Evolutionary conservation across 2,329 filamentous ascomycete species (phyloP), one percentile per base, ranked within the genome.

Genomic region (Leptographium radiaticola): DNA sequence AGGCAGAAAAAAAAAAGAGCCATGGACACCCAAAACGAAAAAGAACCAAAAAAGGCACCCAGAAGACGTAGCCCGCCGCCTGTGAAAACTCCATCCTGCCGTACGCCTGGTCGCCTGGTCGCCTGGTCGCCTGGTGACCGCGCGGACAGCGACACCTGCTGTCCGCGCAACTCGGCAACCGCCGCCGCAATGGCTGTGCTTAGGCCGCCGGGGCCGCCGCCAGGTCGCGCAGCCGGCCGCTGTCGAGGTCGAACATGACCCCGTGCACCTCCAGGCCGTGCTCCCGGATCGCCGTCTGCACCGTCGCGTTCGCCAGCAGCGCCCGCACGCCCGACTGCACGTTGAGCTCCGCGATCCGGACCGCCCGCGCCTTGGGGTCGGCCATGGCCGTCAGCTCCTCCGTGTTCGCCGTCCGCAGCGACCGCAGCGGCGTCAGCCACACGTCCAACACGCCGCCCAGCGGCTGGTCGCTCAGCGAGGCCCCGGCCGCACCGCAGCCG

Each of bases 261-360:
- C 87, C 88, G 66, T 93, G 87, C 7, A 94, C 77, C 67, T 84
- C 71, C 44, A 95, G 68, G 1, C 83, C 85, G 33, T 86, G 74
- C 61, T 88, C 81, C 59, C 72, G 67, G 56, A 89, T 79, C 31
- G 86, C 87, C 57, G 87, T 83, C 62, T 82, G 75, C 34, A 94
- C 76, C 30, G 79, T 76, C 50, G 75, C 72, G 67, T 89, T 89
- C 64, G 80, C 75, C 71, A 83, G 78, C 55, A 93, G 68, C 20
- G 80, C 76, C 60, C 81, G 73, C 55, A 91, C 73, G 30, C 86
- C 84, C 38, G 77, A 73, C 60, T 81, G 73, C 18, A 94, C 86
- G 65, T 93, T 93, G 62, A 90, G 70, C 71, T 91, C 86, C 6
- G 84, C 84, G 57, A 95, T 70, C 59, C 80, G 80, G 12, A 77